Percentiles rank a stretch among this genome's conserved stretches.
Evolutionary conservation across 257 asterid genomes (phyloP).

Genomic region (Penstemon newberryi): DNA sequence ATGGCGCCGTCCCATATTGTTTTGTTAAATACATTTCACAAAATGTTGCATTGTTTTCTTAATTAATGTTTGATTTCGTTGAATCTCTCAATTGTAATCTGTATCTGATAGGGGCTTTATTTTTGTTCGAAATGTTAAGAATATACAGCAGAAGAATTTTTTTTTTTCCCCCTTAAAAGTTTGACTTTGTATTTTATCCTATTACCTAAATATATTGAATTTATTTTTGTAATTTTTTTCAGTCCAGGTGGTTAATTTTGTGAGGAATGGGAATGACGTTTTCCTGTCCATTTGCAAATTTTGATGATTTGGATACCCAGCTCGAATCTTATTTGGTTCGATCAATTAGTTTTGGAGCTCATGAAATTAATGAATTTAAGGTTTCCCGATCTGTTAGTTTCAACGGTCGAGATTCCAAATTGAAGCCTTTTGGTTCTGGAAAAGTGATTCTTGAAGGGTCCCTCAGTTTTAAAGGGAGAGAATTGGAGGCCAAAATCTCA

Average conservation of each 20-base stretch:
- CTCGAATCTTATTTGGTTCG: conserved; percentile 42
- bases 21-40: not conserved
- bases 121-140: not conserved
- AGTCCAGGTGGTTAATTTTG: not conserved
- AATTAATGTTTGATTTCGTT: too few species aligned
- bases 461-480: conserved; percentile 26
- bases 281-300: conserved; percentile 43
- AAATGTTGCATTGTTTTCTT: too few species aligned
- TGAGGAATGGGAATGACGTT: conserved; percentile 63
- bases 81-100: too few species aligned
- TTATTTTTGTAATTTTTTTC: not conserved
- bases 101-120: not conserved
- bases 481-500: conserved; percentile 43
- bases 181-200: not conserved
- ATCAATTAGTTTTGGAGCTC: conserved; percentile 41
- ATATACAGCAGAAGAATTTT: not conserved
- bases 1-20: not conserved
- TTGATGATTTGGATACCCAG: conserved; percentile 45
- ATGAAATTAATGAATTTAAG: conserved; percentile 34
- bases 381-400: conserved; percentile 37
- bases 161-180: not conserved
- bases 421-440: conserved; percentile 48
- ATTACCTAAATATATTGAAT: not conserved
- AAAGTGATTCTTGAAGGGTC: conserved; percentile 52
- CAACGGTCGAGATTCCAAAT: conserved; percentile 37